Percentiles rank a stretch among this genome's conserved stretches.
phyloP scores from a whole-genome alignment of 805 yeast species.

The Blastobotrys attinorum region DNA sequence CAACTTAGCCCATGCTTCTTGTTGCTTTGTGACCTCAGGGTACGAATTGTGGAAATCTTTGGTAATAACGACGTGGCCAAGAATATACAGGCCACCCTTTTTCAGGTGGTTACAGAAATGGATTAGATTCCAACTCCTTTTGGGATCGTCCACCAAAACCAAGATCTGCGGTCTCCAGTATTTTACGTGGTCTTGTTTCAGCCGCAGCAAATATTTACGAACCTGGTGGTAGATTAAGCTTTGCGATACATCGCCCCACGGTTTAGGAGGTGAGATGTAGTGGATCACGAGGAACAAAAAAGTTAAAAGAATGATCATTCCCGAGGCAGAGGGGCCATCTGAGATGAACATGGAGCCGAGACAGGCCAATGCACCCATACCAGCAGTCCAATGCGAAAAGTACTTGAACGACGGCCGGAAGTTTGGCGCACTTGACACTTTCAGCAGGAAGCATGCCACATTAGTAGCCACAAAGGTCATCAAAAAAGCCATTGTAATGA shows the following conservation, averaged over 20 bases:
- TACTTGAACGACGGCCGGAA: slow-evolving; percentile 92
- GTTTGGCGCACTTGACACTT: slow-evolving; percentile 93
- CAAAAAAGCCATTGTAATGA: slow-evolving; percentile 93
- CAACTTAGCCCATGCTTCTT: slow-evolving; percentile 73
- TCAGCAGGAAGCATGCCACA: slow-evolving; percentile 82
- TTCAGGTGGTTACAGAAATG: slow-evolving; percentile 90
- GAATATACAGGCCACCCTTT: slow-evolving; percentile 86
- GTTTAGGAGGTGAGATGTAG: slow-evolving; percentile 86
- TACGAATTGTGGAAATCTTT: slow-evolving; percentile 54
- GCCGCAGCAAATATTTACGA: slow-evolving; percentile 73
- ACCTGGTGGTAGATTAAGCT: slow-evolving; percentile 94
- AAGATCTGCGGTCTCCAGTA: slow-evolving; percentile 97
- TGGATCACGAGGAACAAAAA: slow-evolving; percentile 76
- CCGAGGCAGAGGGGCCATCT: slow-evolving; percentile 81
- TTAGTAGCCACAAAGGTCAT: slow-evolving; percentile 95
- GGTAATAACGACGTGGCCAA: slow-evolving; percentile 87
- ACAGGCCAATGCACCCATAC: slow-evolving; percentile 61
- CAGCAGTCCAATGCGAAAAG: slow-evolving; percentile 77
- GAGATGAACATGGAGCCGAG: slow-evolving; percentile 87
- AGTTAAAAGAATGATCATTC: slow-evolving; percentile 57
- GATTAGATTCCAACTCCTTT: slow-evolving; percentile 86
- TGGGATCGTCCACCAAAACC: slow-evolving; percentile 81
- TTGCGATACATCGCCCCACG: slow-evolving; percentile 98
- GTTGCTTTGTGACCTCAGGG: slow-evolving; percentile 63
- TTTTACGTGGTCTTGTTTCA: slow-evolving; percentile 88